Percentiles rank a stretch among this genome's conserved stretches.
Evolutionary conservation across 352 stramenopile genomes (phyloP).

Genomic region (Phytophthora pinifolia): DNA sequence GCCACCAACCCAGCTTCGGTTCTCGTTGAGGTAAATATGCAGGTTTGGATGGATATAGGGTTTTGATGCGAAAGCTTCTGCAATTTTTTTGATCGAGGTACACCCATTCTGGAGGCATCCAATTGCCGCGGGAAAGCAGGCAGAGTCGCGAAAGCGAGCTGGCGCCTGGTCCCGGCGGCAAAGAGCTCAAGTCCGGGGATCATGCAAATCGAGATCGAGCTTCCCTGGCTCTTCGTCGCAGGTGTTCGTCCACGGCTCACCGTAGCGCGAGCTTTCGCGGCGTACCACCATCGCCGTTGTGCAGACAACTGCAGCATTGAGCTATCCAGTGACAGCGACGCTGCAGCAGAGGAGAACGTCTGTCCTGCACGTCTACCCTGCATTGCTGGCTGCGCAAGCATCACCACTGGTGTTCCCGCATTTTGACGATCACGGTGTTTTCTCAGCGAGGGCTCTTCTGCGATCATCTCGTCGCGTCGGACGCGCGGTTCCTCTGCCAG

Average conservation of each 20-base stretch:
- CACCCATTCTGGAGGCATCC: slow-evolving; percentile 26
- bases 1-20: neutral
- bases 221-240: slow-evolving; percentile 6
- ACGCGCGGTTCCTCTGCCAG: slow-evolving; percentile 11
- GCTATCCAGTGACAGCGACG: too few species aligned
- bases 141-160: slow-evolving; percentile 18
- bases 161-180: slow-evolving; percentile 1
- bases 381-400: too few species aligned
- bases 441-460: slow-evolving; percentile 16
- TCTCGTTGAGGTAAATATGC: slow-evolving; percentile 10
- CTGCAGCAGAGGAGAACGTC: too few species aligned
- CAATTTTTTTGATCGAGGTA: slow-evolving; percentile 25
- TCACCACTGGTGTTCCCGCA: neutral
- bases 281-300: neutral
- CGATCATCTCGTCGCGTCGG: slow-evolving; percentile 8
- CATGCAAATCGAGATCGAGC: neutral
- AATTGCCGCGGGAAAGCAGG: slow-evolving; percentile 16
- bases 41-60: neutral
- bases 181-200: neutral
- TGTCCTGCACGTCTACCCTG: too few species aligned
- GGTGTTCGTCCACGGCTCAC: slow-evolving; percentile 11
- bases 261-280: neutral
- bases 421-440: slow-evolving; percentile 5
- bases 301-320: neutral
- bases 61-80: neutral